phyloP scores from a whole-genome alignment of 2,329 filamentous ascomycete genomes.

The Exophiala mesophila region DNA sequence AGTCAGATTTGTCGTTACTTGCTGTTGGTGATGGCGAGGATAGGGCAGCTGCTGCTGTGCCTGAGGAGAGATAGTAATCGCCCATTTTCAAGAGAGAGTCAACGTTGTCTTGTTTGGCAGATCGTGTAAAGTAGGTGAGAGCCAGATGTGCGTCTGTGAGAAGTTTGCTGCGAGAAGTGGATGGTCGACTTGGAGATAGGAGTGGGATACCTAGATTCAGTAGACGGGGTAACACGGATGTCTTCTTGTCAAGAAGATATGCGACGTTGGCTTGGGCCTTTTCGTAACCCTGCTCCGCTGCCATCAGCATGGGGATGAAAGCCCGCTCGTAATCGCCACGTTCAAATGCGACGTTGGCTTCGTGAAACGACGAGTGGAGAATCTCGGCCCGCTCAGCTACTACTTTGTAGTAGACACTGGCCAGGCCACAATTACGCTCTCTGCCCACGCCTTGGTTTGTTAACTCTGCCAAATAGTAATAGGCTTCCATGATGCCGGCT shows the following conservation, averaged over 20 bases:
- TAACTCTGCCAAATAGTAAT: constrained; percentile 89
- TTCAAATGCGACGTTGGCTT: constrained; percentile 79
- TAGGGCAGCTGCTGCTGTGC: constrained; percentile 55
- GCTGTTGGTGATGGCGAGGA: constrained; percentile 1
- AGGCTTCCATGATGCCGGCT: constrained; percentile 79
- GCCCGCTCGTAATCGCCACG: constrained; percentile 74
- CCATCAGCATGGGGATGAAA: constrained; percentile 75
- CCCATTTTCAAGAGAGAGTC: constrained; percentile 97
- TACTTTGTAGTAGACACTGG: constrained; percentile 75
- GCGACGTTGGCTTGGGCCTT: constrained; percentile 85
- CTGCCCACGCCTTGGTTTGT: constrained; percentile 73
- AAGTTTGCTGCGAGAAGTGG: constrained; percentile 43
- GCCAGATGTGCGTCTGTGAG: constrained; percentile 60
- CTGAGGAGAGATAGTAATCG: constrained; percentile 86
- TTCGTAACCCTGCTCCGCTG: constrained; percentile 89
- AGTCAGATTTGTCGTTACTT: neutral
- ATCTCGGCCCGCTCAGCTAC: constrained; percentile 70
- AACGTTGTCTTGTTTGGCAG: constrained; percentile 85
- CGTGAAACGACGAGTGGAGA: constrained; percentile 70
- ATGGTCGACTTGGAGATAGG: constrained; percentile 41
- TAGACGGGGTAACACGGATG: constrained; percentile 47
- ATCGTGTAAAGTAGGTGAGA: constrained; percentile 91
- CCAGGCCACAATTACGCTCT: constrained; percentile 71
- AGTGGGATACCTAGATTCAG: constrained; percentile 52
- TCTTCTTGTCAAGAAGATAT: constrained; percentile 72